Conservation (phyloP, 208 protist species). For the Acanthamoeba castellanii region DNA sequence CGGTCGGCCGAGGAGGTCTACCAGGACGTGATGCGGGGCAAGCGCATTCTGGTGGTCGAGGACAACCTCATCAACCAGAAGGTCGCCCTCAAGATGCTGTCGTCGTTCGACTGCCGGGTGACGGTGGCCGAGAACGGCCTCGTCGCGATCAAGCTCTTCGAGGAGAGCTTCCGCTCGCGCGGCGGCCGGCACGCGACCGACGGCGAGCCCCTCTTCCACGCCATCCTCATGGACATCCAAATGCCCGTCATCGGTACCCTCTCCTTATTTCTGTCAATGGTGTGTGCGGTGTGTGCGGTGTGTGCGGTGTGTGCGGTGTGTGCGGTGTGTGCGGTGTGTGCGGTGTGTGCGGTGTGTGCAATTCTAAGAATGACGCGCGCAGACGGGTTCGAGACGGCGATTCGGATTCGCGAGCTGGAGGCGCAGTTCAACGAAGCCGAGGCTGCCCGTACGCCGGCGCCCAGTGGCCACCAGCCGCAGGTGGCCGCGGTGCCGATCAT, state of each 20-base stretch:
- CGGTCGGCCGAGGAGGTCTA: background rate
- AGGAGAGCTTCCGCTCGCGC: background rate
- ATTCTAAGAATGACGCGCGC: background rate
- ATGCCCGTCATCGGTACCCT: slow-evolving; percentile 46
- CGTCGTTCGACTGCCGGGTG: slow-evolving; percentile 26
- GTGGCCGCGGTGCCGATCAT: slow-evolving; percentile 63
- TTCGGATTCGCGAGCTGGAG: slow-evolving; percentile 16
- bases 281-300: background rate
- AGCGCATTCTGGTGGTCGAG: slow-evolving; percentile 12
- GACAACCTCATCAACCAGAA: slow-evolving; percentile 65
- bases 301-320: too few relatives aligned
- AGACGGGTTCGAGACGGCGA: slow-evolving; percentile 29
- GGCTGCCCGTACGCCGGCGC: too few relatives aligned
- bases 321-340: too few relatives aligned
- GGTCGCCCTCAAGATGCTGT: background rate
- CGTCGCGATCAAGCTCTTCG: slow-evolving; percentile 18
- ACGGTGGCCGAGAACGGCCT: slow-evolving; percentile 10
- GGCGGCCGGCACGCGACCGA: background rate
- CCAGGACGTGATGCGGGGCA: slow-evolving; percentile 28
- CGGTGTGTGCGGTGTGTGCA: too few relatives aligned
- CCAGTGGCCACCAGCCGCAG: background rate
- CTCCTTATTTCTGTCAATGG: background rate
- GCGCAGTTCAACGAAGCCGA: background rate
- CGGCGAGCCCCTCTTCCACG: slow-evolving; percentile 27
- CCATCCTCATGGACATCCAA: slow-evolving; percentile 54